phyloP scores from a whole-genome alignment of 345 rosid species.

The Lepidium africanum region DNA sequence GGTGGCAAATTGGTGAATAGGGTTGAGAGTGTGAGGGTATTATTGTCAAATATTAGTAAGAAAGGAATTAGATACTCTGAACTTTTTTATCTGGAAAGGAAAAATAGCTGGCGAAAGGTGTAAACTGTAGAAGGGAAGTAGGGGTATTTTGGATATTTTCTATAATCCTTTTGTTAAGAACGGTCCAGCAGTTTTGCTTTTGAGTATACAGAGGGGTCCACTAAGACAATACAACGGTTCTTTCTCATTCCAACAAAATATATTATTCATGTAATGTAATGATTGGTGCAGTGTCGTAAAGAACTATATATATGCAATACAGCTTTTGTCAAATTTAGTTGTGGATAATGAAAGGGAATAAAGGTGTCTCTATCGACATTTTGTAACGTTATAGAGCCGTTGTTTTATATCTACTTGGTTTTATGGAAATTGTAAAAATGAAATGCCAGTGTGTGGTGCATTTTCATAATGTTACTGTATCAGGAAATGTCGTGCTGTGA shows the following conservation, averaged over 20 bases:
- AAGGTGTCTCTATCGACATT: neutral
- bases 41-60: neutral
- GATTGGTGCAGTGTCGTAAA: neutral
- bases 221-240: constrained; percentile 15
- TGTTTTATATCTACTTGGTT: neutral
- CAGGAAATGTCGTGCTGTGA: neutral
- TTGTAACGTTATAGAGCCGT: neutral
- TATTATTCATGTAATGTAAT: neutral
- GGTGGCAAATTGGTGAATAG: constrained; percentile 12
- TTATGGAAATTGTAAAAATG: neutral
- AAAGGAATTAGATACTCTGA: constrained; percentile 19
- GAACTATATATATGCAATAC: neutral
- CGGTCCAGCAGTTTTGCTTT: constrained; percentile 13
- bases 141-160: constrained; percentile 12
- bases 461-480: too few relatives aligned
- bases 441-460: neutral
- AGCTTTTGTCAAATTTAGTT: constrained; percentile 14
- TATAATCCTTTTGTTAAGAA: neutral
- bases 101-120: constrained; percentile 20
- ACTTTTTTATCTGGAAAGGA: constrained; percentile 6
- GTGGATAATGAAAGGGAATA: neutral
- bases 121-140: neutral
- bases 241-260: neutral
- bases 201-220: neutral
- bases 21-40: neutral